These are phyloP conservation scores for Aristolochia fimbriata DNA, from an alignment of 164 flowering plant genomes.

Conservation along the genomic window DNA sequence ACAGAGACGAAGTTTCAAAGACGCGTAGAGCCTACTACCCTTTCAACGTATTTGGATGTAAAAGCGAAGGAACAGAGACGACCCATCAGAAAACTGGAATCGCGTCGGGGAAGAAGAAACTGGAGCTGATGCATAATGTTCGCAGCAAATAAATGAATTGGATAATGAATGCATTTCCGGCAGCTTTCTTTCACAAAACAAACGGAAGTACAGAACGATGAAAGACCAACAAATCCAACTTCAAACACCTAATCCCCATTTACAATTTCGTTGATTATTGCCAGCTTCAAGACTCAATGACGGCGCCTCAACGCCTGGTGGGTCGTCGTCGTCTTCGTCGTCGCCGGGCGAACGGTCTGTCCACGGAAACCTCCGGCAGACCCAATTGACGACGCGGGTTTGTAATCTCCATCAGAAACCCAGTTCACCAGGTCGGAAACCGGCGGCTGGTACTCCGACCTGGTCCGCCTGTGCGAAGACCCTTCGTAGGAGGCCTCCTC, in stretches of 20 bases:
- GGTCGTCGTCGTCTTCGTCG: neutral
- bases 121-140: neutral
- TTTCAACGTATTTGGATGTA: no score
- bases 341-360: neutral
- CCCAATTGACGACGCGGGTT: neutral
- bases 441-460: slow-evolving; percentile 28
- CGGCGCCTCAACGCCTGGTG: neutral
- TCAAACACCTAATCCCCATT: neutral
- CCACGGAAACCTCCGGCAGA: neutral
- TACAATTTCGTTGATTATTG: neutral
- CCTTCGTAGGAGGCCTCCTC: neutral
- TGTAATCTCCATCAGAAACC: slow-evolving; percentile 8
- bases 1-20: no score
- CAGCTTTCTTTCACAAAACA: neutral
- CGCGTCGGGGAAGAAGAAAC: no score
- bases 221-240: neutral
- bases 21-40: no score
- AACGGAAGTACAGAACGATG: no score
- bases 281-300: neutral
- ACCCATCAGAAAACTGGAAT: no score
- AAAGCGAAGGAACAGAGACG: no score
- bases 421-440: slow-evolving; percentile 10
- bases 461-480: slow-evolving; percentile 6
- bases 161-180: neutral
- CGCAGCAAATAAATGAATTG: neutral